These are phyloP conservation scores for Colletotrichum viniferum DNA, from an alignment of 2,329 filamentous ascomycete genomes.

Conservation along the genomic window DNA sequence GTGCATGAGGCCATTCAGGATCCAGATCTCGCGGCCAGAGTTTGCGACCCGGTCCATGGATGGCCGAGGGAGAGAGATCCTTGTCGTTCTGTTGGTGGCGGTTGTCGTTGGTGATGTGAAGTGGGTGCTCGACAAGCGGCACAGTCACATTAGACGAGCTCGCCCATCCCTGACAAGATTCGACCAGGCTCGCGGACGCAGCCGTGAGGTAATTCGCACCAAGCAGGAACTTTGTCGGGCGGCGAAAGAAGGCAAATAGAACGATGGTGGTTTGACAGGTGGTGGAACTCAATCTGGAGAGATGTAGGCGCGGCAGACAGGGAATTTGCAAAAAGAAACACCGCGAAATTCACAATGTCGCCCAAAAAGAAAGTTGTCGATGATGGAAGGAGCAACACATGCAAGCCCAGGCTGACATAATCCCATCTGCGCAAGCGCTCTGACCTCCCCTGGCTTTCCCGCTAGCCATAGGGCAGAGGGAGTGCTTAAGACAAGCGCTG, in stretches of 20 bases:
- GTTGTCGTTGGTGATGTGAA: not conserved
- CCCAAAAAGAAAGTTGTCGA: not conserved
- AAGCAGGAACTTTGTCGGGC: not conserved
- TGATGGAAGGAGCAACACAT: not conserved
- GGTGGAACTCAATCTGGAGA: not conserved
- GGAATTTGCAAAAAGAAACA: not conserved
- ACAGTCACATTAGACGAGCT: not conserved
- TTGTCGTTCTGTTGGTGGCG: not conserved
- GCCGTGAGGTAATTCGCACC: not conserved
- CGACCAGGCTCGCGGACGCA: not conserved
- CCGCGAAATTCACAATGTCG: not conserved
- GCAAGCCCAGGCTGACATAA: conserved; percentile 4
- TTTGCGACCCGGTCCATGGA: not conserved
- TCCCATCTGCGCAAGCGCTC: not conserved
- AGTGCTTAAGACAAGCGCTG: not conserved
- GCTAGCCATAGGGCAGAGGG: no score
- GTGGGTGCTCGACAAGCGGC: not conserved
- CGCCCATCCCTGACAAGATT: not conserved
- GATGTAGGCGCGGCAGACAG: not conserved
- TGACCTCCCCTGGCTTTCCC: not conserved
- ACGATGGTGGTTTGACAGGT: not conserved
- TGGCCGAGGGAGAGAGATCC: not conserved
- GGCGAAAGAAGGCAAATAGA: not conserved
- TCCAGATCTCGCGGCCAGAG: not conserved
- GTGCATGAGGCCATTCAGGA: not conserved